A percentile compares a stretch with the other conserved stretches of the same genome.
Conservation (phyloP, 208 protist species). For the Wallacemonas sp. region DNA sequence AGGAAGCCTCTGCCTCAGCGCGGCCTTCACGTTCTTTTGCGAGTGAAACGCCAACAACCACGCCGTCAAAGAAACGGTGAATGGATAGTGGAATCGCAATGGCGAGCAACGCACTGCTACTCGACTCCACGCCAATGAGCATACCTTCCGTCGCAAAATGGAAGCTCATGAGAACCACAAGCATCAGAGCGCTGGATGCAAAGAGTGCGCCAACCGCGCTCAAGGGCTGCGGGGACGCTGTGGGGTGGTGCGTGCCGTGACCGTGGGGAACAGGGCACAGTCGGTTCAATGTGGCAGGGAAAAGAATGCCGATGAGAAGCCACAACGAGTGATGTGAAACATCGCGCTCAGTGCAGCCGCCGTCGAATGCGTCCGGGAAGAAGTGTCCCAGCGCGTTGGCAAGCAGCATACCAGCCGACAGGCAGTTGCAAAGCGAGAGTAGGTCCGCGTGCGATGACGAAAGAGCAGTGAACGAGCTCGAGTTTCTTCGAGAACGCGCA, state of each 20-base stretch:
- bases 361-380: conserved; percentile 39
- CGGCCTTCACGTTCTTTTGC: conserved; percentile 40
- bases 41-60: conserved; percentile 67
- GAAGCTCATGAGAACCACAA: conserved; percentile 70
- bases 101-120: conserved; percentile 27
- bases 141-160: conserved; percentile 70
- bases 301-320: conserved; percentile 55
- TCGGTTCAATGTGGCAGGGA: conserved; percentile 60
- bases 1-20: not conserved
- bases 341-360: not conserved
- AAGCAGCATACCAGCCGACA: conserved; percentile 69
- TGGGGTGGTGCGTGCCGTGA: conserved; percentile 16
- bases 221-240: conserved; percentile 1
- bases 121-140: conserved; percentile 50
- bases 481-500: conserved; percentile 12
- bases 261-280: conserved; percentile 20
- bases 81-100: conserved; percentile 47
- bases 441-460: not conserved
- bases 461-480: not conserved
- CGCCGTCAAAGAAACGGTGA: conserved; percentile 74
- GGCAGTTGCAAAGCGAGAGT: conserved; percentile 63
- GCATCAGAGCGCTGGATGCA: conserved; percentile 25
- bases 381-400: conserved; percentile 63
- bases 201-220: not conserved
- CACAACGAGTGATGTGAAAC: conserved; percentile 24